Conservation (phyloP, 768 basidiomycete species). For the Termitomyces titanicus region DNA sequence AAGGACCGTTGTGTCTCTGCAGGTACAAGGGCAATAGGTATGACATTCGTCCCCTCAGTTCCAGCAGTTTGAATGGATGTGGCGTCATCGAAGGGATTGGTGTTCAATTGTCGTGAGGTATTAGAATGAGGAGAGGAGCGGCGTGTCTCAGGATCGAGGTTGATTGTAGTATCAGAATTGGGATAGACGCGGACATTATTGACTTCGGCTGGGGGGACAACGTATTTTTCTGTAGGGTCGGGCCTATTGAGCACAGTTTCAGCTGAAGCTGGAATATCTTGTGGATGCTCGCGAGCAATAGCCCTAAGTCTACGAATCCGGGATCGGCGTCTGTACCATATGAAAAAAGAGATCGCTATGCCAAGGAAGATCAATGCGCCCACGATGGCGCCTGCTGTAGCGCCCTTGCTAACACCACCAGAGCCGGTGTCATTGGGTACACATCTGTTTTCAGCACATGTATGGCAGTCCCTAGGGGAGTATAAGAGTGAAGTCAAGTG, state of each 20-base stretch:
- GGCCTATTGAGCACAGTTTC: constrained; percentile 77
- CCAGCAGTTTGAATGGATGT: constrained; percentile 83
- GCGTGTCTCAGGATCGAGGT: constrained; percentile 54
- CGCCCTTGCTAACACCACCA: constrained; percentile 58
- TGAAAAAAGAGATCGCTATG: constrained; percentile 44
- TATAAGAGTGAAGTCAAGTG: constrained; percentile 2
- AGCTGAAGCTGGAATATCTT: constrained; percentile 70
- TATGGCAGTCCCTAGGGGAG: constrained; percentile 48
- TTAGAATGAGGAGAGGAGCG: constrained; percentile 27
- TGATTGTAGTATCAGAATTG: constrained; percentile 47
- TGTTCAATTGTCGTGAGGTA: constrained; percentile 29
- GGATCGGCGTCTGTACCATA: constrained; percentile 62
- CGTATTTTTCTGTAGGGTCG: constrained; percentile 71
- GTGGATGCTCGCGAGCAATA: constrained; percentile 35
- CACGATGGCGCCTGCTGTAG: constrained; percentile 70
- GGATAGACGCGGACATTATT: constrained; percentile 48
- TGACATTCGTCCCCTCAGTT: constrained; percentile 80
- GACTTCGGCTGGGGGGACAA: constrained; percentile 28
- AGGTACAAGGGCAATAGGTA: constrained; percentile 78
- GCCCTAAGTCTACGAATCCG: constrained; percentile 36
- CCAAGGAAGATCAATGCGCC: constrained; percentile 60
- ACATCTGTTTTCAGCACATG: constrained; percentile 54
- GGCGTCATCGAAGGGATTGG: constrained; percentile 74
- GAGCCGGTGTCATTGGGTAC: constrained; percentile 28
- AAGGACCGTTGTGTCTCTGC: constrained; percentile 43